Base-by-base conservation (phyloP, 495 filamentous ascomycete species). In the Tuber melanosporum region DNA sequence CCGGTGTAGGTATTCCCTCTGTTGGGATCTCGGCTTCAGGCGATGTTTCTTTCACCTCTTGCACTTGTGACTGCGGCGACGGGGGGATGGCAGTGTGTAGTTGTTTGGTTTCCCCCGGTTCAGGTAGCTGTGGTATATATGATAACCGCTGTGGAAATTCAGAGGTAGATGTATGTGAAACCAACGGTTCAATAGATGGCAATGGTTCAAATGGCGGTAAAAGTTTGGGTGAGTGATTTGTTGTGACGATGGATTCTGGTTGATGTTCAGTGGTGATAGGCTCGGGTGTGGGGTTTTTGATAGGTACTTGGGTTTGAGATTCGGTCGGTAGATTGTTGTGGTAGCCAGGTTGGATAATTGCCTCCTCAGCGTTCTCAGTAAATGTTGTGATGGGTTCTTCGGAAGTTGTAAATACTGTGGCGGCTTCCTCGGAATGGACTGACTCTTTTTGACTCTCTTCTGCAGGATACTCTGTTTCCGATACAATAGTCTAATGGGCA, bases 331-430 rank as follows among this genome's bases (percentile, higher is more conserved):
- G 32, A 71, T 47, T 79, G 17, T 26, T 66, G 14, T 19, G 12
- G 57, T 66, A 17, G 57, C 15, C 45, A 47, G 46, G 73, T 80
- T 45, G 78, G 70, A 62, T 73, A 71, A 46, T 52, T 20, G 42
- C 46, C 43, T 80, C 77, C 77, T 80, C 78, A 71, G 78, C 77
- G 73, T 80, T 76, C 78, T 57, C 71, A 80, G 78, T 80, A 80
- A 73, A 62, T 44, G 43, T 73, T 62, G 71, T 32, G 36, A 20
- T 80, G 71, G 70, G 41, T 76, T 76, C 43, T 73, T 80, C 72
- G n/a, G 62, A 66, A 66, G 57, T 66, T 66, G 57, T 66, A 19
- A 36, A 71, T 80, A 80, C 78, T 80, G 78, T 47, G 78, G 45
- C 77, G 66, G 78, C 78, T 80, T 80, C 78, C 78, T 80, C 74